Conservation (phyloP, 1,284 basidiomycete species). For the Pascua sp. region DNA sequence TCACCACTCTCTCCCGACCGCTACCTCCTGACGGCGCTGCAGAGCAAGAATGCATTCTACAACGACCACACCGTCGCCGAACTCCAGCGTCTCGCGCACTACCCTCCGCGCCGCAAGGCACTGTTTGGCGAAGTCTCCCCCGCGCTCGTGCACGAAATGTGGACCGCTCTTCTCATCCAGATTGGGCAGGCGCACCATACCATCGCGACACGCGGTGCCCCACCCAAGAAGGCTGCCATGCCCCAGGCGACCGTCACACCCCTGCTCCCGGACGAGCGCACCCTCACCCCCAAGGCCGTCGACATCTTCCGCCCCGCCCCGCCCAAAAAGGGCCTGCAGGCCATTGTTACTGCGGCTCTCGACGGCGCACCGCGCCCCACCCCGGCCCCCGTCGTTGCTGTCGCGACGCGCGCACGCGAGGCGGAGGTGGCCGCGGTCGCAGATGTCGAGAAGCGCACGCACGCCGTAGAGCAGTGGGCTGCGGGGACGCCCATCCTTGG, state of each 20-base stretch:
- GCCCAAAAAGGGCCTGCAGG: conserved; percentile 25
- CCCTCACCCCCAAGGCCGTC: conserved; percentile 32
- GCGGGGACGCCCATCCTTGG: conserved; percentile 11
- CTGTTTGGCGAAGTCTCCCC: conserved; percentile 37
- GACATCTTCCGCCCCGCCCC: conserved; percentile 39
- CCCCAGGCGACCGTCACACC: neutral
- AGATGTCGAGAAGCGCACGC: conserved; percentile 10
- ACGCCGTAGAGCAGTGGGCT: conserved; percentile 14
- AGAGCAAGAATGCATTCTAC: conserved; percentile 32
- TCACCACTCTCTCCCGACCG: conserved; percentile 34
- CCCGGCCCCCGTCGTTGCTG: conserved; percentile 11
- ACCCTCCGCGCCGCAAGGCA: conserved; percentile 24
- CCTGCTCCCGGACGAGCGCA: conserved; percentile 21
- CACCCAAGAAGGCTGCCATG: neutral
- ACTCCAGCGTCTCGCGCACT: conserved; percentile 33
- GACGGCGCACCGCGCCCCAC: conserved; percentile 33
- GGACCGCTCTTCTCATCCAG: conserved; percentile 34
- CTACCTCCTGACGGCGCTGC: conserved; percentile 37
- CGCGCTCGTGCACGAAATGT: conserved; percentile 29
- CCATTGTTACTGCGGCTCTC: conserved; percentile 23
- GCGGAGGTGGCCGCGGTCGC: conserved; percentile 13
- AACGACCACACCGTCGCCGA: conserved; percentile 46
- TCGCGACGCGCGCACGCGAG: conserved; percentile 8
- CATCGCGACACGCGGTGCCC: conserved; percentile 17
- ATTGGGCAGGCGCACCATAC: conserved; percentile 27